These are phyloP conservation scores for Phytophthora vignae DNA, from an alignment of 352 stramenopile species.

Conservation along the genomic window DNA sequence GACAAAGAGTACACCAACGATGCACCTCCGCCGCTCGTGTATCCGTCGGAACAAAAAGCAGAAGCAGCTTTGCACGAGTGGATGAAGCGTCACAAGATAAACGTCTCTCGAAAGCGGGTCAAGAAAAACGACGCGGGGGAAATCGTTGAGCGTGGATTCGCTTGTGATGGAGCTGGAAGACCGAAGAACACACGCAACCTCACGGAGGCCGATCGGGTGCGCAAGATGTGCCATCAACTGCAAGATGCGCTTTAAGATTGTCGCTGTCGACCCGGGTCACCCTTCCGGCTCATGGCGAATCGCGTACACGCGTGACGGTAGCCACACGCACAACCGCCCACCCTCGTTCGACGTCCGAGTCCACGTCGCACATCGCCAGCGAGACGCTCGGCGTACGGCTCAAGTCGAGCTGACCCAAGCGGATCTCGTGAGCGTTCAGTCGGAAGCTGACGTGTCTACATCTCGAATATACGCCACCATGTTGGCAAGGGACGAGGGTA, in stretches of 20 bases:
- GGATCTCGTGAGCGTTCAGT: background rate
- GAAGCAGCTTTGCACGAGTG: background rate
- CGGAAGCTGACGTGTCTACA: slow-evolving; percentile 1
- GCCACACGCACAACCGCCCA: slow-evolving; percentile 2
- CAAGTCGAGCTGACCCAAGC: background rate
- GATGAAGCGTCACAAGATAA: background rate
- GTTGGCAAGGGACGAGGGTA: background rate
- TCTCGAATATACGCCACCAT: slow-evolving; percentile 12
- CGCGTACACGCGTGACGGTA: slow-evolving; percentile 2
- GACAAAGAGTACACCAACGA: background rate
- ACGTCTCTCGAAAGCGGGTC: background rate
- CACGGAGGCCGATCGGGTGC: background rate
- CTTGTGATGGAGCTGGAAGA: background rate
- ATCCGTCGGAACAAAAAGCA: background rate
- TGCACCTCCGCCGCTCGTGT: background rate
- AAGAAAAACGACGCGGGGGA: background rate
- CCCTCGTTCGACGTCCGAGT: background rate
- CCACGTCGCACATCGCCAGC: slow-evolving; percentile 2
- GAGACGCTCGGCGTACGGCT: background rate
- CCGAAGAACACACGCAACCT: background rate
- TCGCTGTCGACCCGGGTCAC: background rate
- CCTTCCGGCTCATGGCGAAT: background rate
- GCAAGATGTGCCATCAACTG: background rate
- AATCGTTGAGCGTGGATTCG: background rate
- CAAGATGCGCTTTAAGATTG: slow-evolving; percentile 1